Conservation (phyloP, 2,329 filamentous ascomycete species). For the Monosporascus sp. region DNA sequence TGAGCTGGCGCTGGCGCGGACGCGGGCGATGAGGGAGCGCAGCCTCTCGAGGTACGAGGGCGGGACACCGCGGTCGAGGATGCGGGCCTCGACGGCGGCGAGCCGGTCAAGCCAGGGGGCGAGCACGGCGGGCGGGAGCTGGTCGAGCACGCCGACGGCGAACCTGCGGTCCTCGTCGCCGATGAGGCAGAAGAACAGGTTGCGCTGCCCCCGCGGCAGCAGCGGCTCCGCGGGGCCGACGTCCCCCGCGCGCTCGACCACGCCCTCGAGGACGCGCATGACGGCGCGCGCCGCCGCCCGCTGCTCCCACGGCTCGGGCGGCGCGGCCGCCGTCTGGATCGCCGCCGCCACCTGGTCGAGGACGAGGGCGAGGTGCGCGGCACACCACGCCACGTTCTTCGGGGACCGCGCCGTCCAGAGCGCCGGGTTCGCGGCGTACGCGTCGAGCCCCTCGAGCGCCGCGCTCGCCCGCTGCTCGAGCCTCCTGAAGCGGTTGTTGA, state of each 20-base stretch:
- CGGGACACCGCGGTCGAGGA: conserved; percentile 20
- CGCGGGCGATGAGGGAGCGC: conserved; percentile 20
- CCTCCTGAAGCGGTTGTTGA: conserved; percentile 42
- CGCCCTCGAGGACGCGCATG: conserved; percentile 40
- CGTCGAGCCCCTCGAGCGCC: conserved; percentile 39
- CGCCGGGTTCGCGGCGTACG: conserved; percentile 15
- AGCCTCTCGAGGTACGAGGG: conserved; percentile 24
- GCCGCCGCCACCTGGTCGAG: conserved; percentile 37
- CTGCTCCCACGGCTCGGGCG: conserved; percentile 33
- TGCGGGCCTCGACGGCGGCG: conserved; percentile 23
- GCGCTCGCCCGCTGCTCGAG: conserved; percentile 42
- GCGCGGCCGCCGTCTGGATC: conserved; percentile 32
- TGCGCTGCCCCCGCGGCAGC: conserved; percentile 29
- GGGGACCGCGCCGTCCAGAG: conserved; percentile 5
- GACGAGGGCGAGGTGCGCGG: conserved; percentile 38
- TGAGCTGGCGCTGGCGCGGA: conserved; percentile 15
- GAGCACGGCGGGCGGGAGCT: conserved; percentile 14
- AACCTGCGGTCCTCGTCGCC: conserved; percentile 40
- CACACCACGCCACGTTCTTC: conserved; percentile 45
- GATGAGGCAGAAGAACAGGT: conserved; percentile 44
- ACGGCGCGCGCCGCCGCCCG: conserved; percentile 42
- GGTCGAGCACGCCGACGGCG: conserved; percentile 35
- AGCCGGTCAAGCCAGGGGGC: conserved; percentile 23
- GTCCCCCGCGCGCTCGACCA: conserved; percentile 37
- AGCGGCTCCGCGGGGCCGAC: conserved; percentile 18